Conservation (phyloP, 2,329 filamentous ascomycete species). For the Venturia oleaginea region DNA sequence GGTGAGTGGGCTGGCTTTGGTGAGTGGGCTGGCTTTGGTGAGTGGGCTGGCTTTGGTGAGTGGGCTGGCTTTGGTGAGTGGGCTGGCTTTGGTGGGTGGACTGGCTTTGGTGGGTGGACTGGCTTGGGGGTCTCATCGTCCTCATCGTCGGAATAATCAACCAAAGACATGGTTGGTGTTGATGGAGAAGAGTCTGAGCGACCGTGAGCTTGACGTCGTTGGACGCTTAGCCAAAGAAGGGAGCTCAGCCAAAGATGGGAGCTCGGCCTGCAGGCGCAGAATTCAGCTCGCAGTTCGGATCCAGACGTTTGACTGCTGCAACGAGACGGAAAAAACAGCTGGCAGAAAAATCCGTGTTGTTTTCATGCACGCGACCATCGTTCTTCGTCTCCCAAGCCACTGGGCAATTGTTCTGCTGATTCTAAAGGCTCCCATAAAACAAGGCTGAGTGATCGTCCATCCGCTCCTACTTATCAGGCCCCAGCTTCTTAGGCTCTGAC, state of each 20-base stretch:
- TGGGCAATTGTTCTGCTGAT: too few relatives aligned
- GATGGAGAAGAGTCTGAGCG: not conserved
- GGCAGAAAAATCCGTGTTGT: not conserved
- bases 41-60: not conserved
- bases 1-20: not conserved
- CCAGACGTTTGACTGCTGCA: not conserved
- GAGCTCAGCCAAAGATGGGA: not conserved
- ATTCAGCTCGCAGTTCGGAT: not conserved
- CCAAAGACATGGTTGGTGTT: constrained; percentile 30
- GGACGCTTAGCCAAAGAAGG: not conserved
- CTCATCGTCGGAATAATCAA: constrained; percentile 54
- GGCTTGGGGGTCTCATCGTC: constrained; percentile 13
- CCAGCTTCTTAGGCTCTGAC: not conserved
- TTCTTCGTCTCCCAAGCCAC: not conserved
- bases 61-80: not conserved
- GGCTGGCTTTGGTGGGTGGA: too few relatives aligned
- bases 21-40: not conserved
- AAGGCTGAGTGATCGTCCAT: not conserved
- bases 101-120: too few relatives aligned
- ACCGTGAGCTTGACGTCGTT: not conserved
- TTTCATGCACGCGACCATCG: not conserved
- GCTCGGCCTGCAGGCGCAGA: not conserved
- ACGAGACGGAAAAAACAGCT: not conserved
- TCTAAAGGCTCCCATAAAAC: not conserved
- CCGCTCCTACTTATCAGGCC: not conserved